A percentile compares a stretch with the other conserved stretches of the same genome.
These are phyloP conservation scores for Schizopora paradoxa DNA, from an alignment of 1,284 basidiomycete genomes.

Conservation along the genomic window DNA sequence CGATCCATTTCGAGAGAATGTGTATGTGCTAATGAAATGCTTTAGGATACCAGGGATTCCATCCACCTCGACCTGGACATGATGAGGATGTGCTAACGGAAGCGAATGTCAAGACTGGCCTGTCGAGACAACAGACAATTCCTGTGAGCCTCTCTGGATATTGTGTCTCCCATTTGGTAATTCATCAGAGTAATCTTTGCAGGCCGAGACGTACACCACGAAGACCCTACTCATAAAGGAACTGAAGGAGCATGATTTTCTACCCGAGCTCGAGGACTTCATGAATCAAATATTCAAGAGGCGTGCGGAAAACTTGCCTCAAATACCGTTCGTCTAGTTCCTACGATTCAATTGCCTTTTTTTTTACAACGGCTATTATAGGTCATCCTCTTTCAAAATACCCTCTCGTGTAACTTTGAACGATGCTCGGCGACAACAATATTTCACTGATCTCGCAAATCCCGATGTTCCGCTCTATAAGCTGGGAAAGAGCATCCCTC, in stretches of 20 bases:
- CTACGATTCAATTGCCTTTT: conserved; percentile 4
- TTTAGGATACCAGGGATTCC: conserved; percentile 80
- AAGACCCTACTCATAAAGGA: conserved; percentile 48
- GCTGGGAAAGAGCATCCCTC: conserved; percentile 86
- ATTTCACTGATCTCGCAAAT: conserved; percentile 90
- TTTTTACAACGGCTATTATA: conserved; percentile 27
- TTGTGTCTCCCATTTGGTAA: neutral
- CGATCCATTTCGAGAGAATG: conserved; percentile 1
- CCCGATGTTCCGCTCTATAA: conserved; percentile 84
- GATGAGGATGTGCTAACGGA: conserved; percentile 83
- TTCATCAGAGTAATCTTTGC: conserved; percentile 15
- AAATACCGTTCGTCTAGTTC: conserved; percentile 51
- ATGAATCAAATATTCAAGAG: conserved; percentile 76
- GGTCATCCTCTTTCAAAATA: conserved; percentile 74
- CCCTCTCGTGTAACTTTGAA: conserved; percentile 88
- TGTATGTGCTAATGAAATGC: conserved; percentile 10
- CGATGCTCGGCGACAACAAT: conserved; percentile 81
- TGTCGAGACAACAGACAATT: conserved; percentile 54
- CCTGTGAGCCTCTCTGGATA: conserved; percentile 39
- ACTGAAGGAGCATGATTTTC: conserved; percentile 45
- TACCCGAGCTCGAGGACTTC: conserved; percentile 70
- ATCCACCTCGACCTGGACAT: conserved; percentile 78
- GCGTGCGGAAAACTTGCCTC: conserved; percentile 47
- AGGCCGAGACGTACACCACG: conserved; percentile 66
- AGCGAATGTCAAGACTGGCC: conserved; percentile 75